Percentiles rank a stretch among this genome's conserved stretches.
phyloP scores from a whole-genome alignment of 331 rosid species.

The Stylosanthes scabra region DNA sequence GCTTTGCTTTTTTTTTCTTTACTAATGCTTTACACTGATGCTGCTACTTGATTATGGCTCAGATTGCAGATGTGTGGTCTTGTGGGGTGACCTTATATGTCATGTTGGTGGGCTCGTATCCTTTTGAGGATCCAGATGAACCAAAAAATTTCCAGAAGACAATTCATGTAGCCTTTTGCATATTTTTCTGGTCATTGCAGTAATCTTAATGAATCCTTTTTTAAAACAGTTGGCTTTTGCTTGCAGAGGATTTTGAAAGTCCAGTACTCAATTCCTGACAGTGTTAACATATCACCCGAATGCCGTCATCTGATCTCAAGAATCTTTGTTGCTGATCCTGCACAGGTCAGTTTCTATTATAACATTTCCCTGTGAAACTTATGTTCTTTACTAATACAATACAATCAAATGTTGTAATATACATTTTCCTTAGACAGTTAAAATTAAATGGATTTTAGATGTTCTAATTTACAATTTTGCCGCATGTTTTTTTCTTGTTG shows the following conservation, averaged over 20 bases:
- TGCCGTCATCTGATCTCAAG: conserved; percentile 91
- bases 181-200: conserved; percentile 20
- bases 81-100: conserved; percentile 98
- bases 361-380: neutral
- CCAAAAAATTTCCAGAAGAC: conserved; percentile 95
- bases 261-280: conserved; percentile 91
- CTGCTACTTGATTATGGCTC: conserved; percentile 33
- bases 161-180: conserved; percentile 62
- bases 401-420: neutral
- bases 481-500: neutral
- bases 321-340: conserved; percentile 87
- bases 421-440: conserved; percentile 1
- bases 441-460: neutral
- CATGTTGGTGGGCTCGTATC: conserved; percentile 97
- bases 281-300: conserved; percentile 83
- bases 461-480: conserved; percentile 4
- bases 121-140: conserved; percentile 94
- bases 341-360: conserved; percentile 55
- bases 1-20: neutral
- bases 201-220: conserved; percentile 20
- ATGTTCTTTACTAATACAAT: neutral
- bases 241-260: conserved; percentile 93
- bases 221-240: conserved; percentile 37
- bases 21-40: conserved; percentile 19
- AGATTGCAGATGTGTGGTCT: conserved; percentile 99